phyloP scores from a whole-genome alignment of 768 basidiomycete genomes.

The Auricularia sp. region DNA sequence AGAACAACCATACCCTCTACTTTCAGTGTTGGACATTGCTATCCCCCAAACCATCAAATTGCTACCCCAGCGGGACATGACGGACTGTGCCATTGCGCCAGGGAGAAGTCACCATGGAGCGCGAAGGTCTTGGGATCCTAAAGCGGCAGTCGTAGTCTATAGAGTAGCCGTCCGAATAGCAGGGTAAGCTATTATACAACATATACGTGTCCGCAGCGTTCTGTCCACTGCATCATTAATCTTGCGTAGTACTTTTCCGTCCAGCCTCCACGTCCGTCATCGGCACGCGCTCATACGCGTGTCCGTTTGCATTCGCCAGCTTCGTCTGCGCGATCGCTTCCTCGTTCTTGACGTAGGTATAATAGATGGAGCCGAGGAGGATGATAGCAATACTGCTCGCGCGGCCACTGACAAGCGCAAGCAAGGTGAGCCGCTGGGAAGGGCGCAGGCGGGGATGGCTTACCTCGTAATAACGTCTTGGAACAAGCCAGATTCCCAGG shows the following conservation, averaged over 20 bases:
- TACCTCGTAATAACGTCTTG: slow-evolving; percentile 58
- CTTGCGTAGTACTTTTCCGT: slow-evolving; percentile 9
- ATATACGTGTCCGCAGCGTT: neutral
- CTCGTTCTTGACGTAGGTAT: slow-evolving; percentile 77
- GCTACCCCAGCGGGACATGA: too few relatives aligned
- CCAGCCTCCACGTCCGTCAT: slow-evolving; percentile 57
- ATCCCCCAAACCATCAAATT: too few relatives aligned
- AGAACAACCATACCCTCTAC: too few relatives aligned
- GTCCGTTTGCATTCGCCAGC: slow-evolving; percentile 13
- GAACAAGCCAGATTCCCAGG: slow-evolving; percentile 72
- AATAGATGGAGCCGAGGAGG: slow-evolving; percentile 70
- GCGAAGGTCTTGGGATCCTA: too few relatives aligned
- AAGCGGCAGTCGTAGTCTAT: too few relatives aligned
- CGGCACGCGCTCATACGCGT: slow-evolving; percentile 49
- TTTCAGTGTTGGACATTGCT: too few relatives aligned
- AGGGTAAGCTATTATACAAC: neutral
- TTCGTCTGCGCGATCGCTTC: slow-evolving; percentile 3
- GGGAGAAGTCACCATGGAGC: too few relatives aligned
- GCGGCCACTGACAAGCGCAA: slow-evolving; percentile 47
- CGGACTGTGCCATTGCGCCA: too few relatives aligned
- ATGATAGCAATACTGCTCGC: slow-evolving; percentile 72
- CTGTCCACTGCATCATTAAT: slow-evolving; percentile 26
- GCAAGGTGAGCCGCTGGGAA: neutral
- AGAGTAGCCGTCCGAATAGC: neutral
- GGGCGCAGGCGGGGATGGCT: slow-evolving; percentile 32